Conservation (phyloP, 306 rosid genomes). For the Hippophae gyantsensis region DNA sequence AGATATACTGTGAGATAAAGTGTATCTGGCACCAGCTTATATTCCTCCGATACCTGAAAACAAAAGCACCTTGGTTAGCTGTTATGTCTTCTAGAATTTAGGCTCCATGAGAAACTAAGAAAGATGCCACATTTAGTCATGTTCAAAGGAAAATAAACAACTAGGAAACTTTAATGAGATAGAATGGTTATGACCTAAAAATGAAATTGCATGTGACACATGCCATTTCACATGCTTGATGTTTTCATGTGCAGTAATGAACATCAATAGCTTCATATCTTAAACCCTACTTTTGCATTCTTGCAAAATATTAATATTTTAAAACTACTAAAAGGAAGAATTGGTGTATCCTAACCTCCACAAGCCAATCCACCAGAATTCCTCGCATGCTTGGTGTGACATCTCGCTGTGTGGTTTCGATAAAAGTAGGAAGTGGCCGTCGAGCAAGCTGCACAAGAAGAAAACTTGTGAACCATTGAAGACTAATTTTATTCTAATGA, state of each 20-base stretch:
- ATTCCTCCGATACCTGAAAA: conserved; percentile 86
- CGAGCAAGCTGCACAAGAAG: conserved; percentile 45
- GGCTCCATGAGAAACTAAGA: background rate
- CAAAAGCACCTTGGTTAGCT: conserved; percentile 8
- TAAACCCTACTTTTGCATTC: background rate
- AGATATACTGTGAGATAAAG: conserved; percentile 76
- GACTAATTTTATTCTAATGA: conserved; percentile 3
- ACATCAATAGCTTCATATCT: conserved; percentile 5
- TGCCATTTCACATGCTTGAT: background rate
- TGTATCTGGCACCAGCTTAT: conserved; percentile 62
- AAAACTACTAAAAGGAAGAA: background rate
- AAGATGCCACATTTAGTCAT: background rate
- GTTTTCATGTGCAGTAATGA: background rate
- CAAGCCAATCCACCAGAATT: conserved; percentile 92
- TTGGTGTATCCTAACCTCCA: conserved; percentile 58
- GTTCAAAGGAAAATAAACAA: background rate
- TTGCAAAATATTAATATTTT: conserved; percentile 1
- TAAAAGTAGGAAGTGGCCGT: conserved; percentile 53
- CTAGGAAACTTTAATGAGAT: background rate
- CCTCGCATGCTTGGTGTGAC: conserved; percentile 82
- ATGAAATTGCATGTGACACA: background rate
- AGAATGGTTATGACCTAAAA: no score
- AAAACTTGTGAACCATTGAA: background rate
- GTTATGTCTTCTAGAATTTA: background rate
- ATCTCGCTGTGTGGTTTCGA: conserved; percentile 67